Conservation (phyloP, 768 basidiomycete species). For the Russula brevipes region DNA sequence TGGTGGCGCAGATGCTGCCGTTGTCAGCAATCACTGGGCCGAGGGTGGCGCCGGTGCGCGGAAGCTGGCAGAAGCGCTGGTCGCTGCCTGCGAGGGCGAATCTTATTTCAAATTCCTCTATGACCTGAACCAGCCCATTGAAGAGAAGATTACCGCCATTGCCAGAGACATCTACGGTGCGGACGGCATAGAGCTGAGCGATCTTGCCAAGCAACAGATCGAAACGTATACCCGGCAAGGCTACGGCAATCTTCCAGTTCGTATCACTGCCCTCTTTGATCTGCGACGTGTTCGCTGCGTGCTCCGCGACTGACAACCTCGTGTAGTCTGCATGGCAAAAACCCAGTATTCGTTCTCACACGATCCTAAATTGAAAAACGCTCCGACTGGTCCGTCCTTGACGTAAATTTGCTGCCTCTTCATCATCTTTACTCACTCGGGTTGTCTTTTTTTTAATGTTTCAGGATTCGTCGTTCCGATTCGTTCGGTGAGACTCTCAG, state of each 20-base stretch:
- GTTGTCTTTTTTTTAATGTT: background rate
- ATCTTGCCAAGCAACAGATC: conserved; percentile 77
- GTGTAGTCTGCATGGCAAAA: conserved; percentile 90
- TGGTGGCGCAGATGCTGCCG: conserved; percentile 90
- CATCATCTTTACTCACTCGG: background rate
- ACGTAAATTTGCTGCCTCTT: conserved; percentile 13
- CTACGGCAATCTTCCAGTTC: conserved; percentile 67
- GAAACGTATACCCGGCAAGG: conserved; percentile 92
- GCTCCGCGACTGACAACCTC: conserved; percentile 9
- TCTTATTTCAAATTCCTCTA: conserved; percentile 93
- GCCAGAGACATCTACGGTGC: conserved; percentile 92
- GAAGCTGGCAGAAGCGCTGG: conserved; percentile 87
- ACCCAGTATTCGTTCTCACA: conserved; percentile 98
- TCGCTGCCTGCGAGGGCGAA: conserved; percentile 74
- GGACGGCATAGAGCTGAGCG: conserved; percentile 82
- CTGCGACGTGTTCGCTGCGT: background rate
- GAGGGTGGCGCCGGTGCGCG: conserved; percentile 88
- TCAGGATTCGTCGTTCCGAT: conserved; percentile 90
- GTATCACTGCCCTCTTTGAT: conserved; percentile 28
- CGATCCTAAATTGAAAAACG: conserved; percentile 85
- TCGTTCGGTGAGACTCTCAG: conserved; percentile 78
- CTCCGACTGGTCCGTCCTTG: conserved; percentile 58
- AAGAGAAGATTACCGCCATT: conserved; percentile 84
- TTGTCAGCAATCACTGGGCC: conserved; percentile 98
- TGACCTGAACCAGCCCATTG: conserved; percentile 75